Evolutionary conservation across 345 rosid genomes (phyloP), one percentile per base, ranked within the genome.

Genomic region (Eucalyptus cloeziana): DNA sequence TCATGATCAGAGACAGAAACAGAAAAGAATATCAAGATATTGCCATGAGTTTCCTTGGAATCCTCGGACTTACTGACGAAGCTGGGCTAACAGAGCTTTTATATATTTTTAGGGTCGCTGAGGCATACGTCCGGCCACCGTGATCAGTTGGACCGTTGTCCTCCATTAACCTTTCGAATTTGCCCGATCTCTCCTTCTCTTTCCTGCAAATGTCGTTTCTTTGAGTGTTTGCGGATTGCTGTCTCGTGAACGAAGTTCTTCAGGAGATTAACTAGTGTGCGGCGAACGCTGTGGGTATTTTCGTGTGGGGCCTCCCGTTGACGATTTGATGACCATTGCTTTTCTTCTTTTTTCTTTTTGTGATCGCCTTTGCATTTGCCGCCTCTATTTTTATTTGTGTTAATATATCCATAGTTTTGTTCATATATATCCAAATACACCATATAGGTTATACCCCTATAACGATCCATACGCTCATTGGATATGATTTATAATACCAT

Each of bases 381-480:
- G 3, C 54, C 54, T 50, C 54, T 16, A 50, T 6, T 50, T 16
- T 15, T 50, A 50, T 6, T 50, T 50, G 54, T 2, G 54, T 50
- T 50, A 50, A 50, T 50, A 50, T 16, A 50, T 50, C 54, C 54
- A 50, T 3, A 50, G 54, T 50, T 50, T 50, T 50, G 21, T 50
- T 49, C 0, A 50, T 49, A 15, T 49, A 49, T 50, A 50, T 50
- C 7, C 52, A 50, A 50, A 16, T 50, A 50, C 52, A 50, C 52
- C 21, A 15, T 50, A 1, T 50, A 50, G 52, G 21, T 50, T 50
- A 50, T 50, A 50, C 52, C 6, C 52, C 52, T 50, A 15, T 0
- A 50, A 50, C 0, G 1, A 50, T 50, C 52, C 0, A 0, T 50
- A 50, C 1, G 0, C 52, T 50, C 52, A 50, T 50, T 50, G 52